Evolutionary conservation across 805 yeast species (phyloP), one percentile per base, ranked within the genome.

Genomic region (Myxozyma nipponensis): DNA sequence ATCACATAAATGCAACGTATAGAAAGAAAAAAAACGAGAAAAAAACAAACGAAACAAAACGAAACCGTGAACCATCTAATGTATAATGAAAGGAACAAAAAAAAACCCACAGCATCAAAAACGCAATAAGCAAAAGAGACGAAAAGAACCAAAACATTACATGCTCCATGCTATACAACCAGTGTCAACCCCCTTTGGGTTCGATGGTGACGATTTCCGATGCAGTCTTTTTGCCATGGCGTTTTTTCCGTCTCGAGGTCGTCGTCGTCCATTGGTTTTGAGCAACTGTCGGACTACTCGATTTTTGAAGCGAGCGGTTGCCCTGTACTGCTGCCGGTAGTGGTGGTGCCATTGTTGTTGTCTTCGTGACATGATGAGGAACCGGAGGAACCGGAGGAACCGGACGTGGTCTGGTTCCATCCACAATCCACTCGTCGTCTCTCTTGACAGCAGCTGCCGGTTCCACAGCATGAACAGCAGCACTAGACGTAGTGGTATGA

Each of bases 231-330:
- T 46, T 44, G 39, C 26, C 23, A 4, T 40, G 35, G 36, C 40
- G 38, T 22, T 42, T 46, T 38, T 50, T 52, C n/a, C 46, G 35
- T 39, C 47, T 50, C 13, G 58, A 47, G 19, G 48, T 44, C 34
- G 49, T 22, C 26, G 47, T 54, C 4, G 53, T 54, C 58, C 58
- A 54, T 39, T 52, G 52, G 36, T 39, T 54, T 23, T 25, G 42
- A 9, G 32, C 7, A 9, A 7, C 13, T n/a, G n/a, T n/a, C 7
- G 32, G 32, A 28, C 7, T 28, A 7, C 13, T 7, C 32, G 7
- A 13, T 28, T 7, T 7, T 28, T 28, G 32, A 7, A 13, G 7
- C 7, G 32, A 7, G 32, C 13, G 7, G 7, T 7, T 28, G 13
- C 13, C 13, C 7, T 28, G 7, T 13, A 28, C 32, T 28, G 32